phyloP scores from a whole-genome alignment of 2,329 filamentous ascomycete species.

The Cytospora chrysosperma region DNA sequence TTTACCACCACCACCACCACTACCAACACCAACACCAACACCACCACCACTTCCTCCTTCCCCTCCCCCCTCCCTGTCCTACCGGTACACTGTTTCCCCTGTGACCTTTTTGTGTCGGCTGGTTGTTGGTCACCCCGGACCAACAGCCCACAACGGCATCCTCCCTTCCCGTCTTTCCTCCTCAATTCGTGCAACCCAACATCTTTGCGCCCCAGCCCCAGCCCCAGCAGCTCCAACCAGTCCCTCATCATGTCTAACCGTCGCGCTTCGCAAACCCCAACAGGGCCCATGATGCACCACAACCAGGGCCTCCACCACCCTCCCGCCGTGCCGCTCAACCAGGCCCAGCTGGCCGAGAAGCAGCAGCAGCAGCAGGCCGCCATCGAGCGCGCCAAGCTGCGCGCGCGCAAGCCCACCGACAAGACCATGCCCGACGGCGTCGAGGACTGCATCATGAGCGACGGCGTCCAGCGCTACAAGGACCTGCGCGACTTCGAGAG shows the following conservation, averaged over 20 bases:
- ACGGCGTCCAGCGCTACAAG: constrained; percentile 79
- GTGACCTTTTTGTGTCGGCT: constrained; percentile 1
- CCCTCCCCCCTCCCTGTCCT: constrained; percentile 3
- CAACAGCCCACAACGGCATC: background rate
- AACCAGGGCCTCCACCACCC: constrained; percentile 21
- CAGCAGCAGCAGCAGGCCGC: constrained; percentile 51
- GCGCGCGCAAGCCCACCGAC: constrained; percentile 88
- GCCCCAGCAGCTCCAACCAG: background rate
- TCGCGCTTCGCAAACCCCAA: constrained; percentile 11
- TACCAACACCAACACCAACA: background rate
- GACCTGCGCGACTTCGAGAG: constrained; percentile 84
- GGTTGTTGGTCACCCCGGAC: background rate
- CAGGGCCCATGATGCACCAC: constrained; percentile 59
- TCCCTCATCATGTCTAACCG: constrained; percentile 19
- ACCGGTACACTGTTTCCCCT: constrained; percentile 12
- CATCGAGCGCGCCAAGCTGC: constrained; percentile 70
- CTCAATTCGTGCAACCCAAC: constrained; percentile 2
- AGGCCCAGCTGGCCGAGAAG: constrained; percentile 53
- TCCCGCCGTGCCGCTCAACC: constrained; percentile 48
- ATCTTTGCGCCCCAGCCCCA: background rate
- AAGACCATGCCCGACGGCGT: constrained; percentile 91
- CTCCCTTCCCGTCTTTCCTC: background rate
- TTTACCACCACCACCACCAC: background rate
- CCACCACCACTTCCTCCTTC: too few relatives aligned
- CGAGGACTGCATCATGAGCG: constrained; percentile 77